Conservation (phyloP, 108 stramenopile genomes). For the Epipyxis sp. region DNA sequence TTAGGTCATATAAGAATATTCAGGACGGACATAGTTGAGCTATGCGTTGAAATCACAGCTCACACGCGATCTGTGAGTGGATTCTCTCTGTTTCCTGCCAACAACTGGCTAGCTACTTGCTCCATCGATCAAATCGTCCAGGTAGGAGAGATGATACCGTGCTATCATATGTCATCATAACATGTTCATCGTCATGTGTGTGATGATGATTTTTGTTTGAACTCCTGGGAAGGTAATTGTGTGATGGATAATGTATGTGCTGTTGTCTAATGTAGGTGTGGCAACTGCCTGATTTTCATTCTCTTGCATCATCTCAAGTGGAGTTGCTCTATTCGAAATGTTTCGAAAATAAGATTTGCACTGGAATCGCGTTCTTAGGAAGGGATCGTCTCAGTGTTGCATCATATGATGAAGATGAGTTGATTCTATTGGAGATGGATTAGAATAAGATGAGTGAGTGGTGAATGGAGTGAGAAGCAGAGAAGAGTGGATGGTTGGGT, state of each 20-base stretch:
- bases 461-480: too few relatives aligned
- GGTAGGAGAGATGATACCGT: too few relatives aligned
- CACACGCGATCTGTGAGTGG: background rate
- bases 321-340: background rate
- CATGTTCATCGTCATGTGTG: too few relatives aligned
- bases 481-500: too few relatives aligned
- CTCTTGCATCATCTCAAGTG: background rate
- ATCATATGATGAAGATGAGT: background rate
- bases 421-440: background rate
- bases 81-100: background rate
- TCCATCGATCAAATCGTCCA: background rate
- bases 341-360: background rate
- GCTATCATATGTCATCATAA: too few relatives aligned
- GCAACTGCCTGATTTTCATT: background rate
- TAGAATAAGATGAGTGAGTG: too few relatives aligned
- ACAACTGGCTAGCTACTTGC: background rate
- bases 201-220: too few relatives aligned
- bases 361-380: background rate
- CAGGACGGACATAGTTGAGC: background rate
- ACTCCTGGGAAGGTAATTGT: too few relatives aligned
- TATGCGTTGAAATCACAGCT: background rate
- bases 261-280: too few relatives aligned
- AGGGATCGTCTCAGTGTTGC: background rate
- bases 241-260: too few relatives aligned
- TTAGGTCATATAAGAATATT: constrained; percentile 5